A percentile compares a stretch with the other conserved stretches of the same genome.
These are phyloP conservation scores for Clavispora vitiphila DNA, from an alignment of 805 yeast species.

Conservation along the genomic window DNA sequence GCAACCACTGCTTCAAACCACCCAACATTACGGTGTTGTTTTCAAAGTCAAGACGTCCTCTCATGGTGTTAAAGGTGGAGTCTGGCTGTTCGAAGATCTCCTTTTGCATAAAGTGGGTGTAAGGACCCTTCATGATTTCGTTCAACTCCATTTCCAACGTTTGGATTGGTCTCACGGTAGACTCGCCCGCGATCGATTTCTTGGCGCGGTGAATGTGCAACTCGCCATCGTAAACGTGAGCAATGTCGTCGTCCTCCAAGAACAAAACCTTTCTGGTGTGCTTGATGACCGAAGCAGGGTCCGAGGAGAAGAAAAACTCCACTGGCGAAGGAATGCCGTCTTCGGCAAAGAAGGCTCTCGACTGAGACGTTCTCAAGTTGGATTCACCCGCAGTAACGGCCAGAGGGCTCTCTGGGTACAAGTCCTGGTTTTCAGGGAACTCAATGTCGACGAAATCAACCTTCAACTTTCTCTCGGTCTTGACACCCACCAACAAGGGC, in stretches of 20 bases:
- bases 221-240: slow-evolving; percentile 97
- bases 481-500: slow-evolving; percentile 94
- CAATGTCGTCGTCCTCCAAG: slow-evolving; percentile 97
- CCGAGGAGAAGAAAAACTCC: slow-evolving; percentile 93
- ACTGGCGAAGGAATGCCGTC: slow-evolving; percentile 91
- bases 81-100: slow-evolving; percentile 99
- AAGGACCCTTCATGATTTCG: slow-evolving; percentile 97
- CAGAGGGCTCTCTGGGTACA: slow-evolving; percentile 29
- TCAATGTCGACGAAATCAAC: slow-evolving; percentile 98
- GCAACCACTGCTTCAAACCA: slow-evolving; percentile 79
- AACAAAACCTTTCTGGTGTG: slow-evolving; percentile 96
- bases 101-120: slow-evolving; percentile 96
- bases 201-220: slow-evolving; percentile 96
- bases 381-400: slow-evolving; percentile 53
- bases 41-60: slow-evolving; percentile 96
- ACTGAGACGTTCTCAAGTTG: slow-evolving; percentile 78
- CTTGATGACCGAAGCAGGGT: slow-evolving; percentile 93
- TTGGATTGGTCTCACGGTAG: slow-evolving; percentile 94
- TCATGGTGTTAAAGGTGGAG: slow-evolving; percentile 96
- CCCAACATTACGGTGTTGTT: slow-evolving; percentile 75
- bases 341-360: slow-evolving; percentile 94
- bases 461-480: slow-evolving; percentile 89
- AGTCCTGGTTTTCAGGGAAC: slow-evolving; percentile 64
- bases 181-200: slow-evolving; percentile 70
- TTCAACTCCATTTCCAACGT: slow-evolving; percentile 95